Conservation (phyloP, 2,329 filamentous ascomycete species). For the Claviceps sp. region DNA sequence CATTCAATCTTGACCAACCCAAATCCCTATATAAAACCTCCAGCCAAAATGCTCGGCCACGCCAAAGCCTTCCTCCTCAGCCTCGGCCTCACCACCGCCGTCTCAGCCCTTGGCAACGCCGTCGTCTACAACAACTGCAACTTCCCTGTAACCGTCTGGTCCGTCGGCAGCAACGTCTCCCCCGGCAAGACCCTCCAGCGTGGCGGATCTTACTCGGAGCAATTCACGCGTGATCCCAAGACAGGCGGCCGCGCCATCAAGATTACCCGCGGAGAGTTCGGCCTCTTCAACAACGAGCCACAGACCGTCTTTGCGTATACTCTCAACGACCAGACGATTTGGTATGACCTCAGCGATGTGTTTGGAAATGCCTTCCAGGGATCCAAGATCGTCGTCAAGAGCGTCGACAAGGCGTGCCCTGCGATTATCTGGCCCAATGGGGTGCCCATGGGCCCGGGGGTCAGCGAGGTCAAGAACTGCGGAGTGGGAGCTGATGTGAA, state of each 20-base stretch:
- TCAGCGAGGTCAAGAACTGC: constrained; percentile 25
- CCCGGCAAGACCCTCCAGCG: constrained; percentile 14
- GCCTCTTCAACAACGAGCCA: constrained; percentile 25
- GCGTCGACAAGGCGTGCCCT: constrained; percentile 18
- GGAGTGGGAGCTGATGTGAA: constrained; percentile 18
- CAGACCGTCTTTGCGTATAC: constrained; percentile 28
- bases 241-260: constrained; percentile 27
- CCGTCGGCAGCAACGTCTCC: constrained; percentile 20
- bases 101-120: constrained; percentile 18
- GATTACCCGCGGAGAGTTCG: constrained; percentile 20
- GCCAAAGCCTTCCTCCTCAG: constrained; percentile 5
- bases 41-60: constrained; percentile 7
- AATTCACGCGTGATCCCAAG: constrained; percentile 20
- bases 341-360: constrained; percentile 27
- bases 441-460: constrained; percentile 17
- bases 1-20: neutral
- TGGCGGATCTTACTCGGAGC: constrained; percentile 19
- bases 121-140: constrained; percentile 24
- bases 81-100: constrained; percentile 4
- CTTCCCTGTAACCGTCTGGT: constrained; percentile 23
- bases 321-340: constrained; percentile 20
- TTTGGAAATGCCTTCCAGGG: constrained; percentile 26
- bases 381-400: constrained; percentile 18
- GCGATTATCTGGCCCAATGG: constrained; percentile 23
- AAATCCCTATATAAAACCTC: neutral